These are phyloP conservation scores for Flaveria robusta DNA, from an alignment of 129 eudicot genomes.

Conservation along the genomic window DNA sequence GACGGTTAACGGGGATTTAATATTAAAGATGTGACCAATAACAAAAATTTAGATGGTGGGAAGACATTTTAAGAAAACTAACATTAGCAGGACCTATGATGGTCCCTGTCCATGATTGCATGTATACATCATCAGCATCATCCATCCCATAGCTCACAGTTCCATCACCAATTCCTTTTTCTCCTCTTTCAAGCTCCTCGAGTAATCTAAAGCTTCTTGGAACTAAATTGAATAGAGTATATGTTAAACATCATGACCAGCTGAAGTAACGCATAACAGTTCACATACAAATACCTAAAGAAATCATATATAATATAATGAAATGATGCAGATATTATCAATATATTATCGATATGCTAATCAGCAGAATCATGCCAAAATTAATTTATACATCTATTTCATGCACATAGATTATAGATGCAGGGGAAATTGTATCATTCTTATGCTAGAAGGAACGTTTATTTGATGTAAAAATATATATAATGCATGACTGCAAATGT, in stretches of 20 bases:
- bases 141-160: constrained; percentile 94
- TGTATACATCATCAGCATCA: constrained; percentile 81
- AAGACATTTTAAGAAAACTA: constrained; percentile 35
- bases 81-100: constrained; percentile 82
- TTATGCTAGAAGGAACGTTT: not conserved
- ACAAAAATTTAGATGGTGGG: not conserved
- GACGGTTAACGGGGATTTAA: not conserved
- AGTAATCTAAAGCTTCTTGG: constrained; percentile 85
- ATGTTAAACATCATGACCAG: constrained; percentile 17
- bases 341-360: constrained; percentile 3
- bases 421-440: constrained; percentile 9
- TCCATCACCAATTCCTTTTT: constrained; percentile 94
- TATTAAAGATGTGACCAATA: not conserved
- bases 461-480: not conserved
- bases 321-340: constrained; percentile 3
- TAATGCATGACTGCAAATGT: not conserved
- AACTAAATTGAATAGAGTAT: constrained; percentile 50
- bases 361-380: constrained; percentile 10
- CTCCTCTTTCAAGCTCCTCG: constrained; percentile 93
- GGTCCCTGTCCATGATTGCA: constrained; percentile 94
- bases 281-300: not conserved
- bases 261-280: not conserved
- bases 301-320: constrained; percentile 5
- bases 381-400: not conserved
- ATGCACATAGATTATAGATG: constrained; percentile 2